Base-by-base conservation (phyloP, 768 basidiomycete species). In the Tephrocybe sp. region DNA sequence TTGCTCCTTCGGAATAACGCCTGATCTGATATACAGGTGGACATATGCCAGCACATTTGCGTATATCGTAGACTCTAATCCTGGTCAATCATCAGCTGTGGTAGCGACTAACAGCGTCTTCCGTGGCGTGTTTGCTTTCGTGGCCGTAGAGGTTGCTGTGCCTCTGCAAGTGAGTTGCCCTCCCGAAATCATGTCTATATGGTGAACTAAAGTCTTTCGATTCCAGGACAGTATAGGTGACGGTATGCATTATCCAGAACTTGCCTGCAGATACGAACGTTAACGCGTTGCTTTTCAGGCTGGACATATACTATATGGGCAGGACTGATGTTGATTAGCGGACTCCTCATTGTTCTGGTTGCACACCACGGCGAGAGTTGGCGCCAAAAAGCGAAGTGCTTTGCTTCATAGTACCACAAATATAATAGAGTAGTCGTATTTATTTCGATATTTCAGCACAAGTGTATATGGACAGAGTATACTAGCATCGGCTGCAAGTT, bases 1-100 rank as follows among this genome's bases (percentile, higher is more conserved):
- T 41, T 9, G 17, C 13, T 8, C 11, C 12, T 26, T 26, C 7
- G 7, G 26, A 26, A n/a, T 16, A 13, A 14, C 14, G 33, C 14
- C 23, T 14, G 14, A 1, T 31, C 41, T 7, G 43, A 31, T 47
- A 12, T 26, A 13, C 20, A 75, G 73, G 45, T 74, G 70, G 68
- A 80, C 84, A 42, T 87, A 88, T 61, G 68, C 82, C 13, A 82
- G 82, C 44, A 85, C 87, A 0, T 68, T 95, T 23, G 87, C 92
- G 0, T 95, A 93, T 59, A 74, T 94, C 31, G 90, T 94, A 13
- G 92, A 97, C 58, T 82, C 91, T 5, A 97, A 95, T 63, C 72
- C 75, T 6, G 93, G 92, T 7, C 79, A 88, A 22, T 89, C 89
- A 1, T 82, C 86, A 4, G 81, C 81, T 2, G 90, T 87, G 1